A percentile compares a stretch with the other conserved stretches of the same genome.
phyloP scores from a whole-genome alignment of 73 alveolate genomes.

The Diophrys sp. region DNA sequence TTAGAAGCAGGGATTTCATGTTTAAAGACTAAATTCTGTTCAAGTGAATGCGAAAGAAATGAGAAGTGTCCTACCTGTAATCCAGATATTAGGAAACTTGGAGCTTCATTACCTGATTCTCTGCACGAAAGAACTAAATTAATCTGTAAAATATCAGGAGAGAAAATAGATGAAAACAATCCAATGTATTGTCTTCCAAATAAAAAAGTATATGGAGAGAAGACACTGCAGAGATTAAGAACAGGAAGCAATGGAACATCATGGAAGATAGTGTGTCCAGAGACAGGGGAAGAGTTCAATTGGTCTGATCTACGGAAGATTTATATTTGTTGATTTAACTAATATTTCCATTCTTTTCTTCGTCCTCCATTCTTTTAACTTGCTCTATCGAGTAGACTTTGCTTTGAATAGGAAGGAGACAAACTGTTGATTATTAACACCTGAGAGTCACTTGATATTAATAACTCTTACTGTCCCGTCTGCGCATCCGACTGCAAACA shows the following conservation, averaged over 20 bases:
- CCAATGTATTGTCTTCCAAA: conserved; percentile 41
- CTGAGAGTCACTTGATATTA: too few relatives aligned
- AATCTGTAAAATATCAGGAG: conserved; percentile 62
- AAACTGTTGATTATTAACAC: too few relatives aligned
- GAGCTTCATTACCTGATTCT: conserved; percentile 42
- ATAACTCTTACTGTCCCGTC: too few relatives aligned
- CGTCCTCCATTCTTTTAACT: too few relatives aligned
- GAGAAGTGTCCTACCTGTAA: conserved; percentile 70
- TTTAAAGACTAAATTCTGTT: conserved; percentile 57
- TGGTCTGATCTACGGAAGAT: conserved; percentile 3
- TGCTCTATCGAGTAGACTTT: too few relatives aligned
- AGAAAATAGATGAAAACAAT: conserved; percentile 55
- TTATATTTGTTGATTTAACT: conserved; percentile 13
- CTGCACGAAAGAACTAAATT: conserved; percentile 38
- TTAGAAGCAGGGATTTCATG: conserved; percentile 49
- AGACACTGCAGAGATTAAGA: conserved; percentile 3
- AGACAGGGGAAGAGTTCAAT: not conserved
- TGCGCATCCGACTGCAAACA: too few relatives aligned
- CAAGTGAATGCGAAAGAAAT: conserved; percentile 19
- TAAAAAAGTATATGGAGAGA: conserved; percentile 39
- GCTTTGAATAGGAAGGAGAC: too few relatives aligned
- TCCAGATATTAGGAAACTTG: conserved; percentile 27
- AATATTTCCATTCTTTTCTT: too few relatives aligned
- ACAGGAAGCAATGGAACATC: too few relatives aligned
- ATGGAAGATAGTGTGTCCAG: conserved; percentile 8